Percentiles rank a stretch among this genome's conserved stretches.
Conservation (phyloP, 2,329 filamentous ascomycete species). For the Fusarium luffae region DNA sequence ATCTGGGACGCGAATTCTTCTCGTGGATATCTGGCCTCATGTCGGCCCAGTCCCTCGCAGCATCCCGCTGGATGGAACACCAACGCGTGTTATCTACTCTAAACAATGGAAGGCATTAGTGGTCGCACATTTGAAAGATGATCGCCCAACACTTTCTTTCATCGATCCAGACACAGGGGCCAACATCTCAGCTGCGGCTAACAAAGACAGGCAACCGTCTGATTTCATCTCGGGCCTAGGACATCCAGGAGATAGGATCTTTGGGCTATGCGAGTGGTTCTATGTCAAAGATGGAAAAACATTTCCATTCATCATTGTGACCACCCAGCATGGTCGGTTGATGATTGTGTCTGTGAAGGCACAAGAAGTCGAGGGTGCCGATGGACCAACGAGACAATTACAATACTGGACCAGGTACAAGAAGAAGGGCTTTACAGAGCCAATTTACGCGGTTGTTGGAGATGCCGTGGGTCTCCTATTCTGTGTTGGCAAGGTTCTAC, state of each 20-base stretch:
- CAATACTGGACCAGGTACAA: slow-evolving; percentile 66
- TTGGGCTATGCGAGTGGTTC: slow-evolving; percentile 72
- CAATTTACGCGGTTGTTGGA: slow-evolving; percentile 67
- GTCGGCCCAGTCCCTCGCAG: slow-evolving; percentile 61
- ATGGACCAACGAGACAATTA: slow-evolving; percentile 46
- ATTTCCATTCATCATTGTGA: slow-evolving; percentile 72
- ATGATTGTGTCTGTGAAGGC: slow-evolving; percentile 64
- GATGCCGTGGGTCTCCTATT: slow-evolving; percentile 67
- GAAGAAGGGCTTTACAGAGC: slow-evolving; percentile 56
- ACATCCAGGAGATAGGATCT: slow-evolving; percentile 67
- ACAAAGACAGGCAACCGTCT: slow-evolving; percentile 55
- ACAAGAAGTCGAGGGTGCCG: slow-evolving; percentile 20
- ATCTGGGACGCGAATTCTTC: slow-evolving; percentile 60
- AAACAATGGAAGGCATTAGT: slow-evolving; percentile 63
- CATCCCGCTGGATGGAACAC: slow-evolving; percentile 60
- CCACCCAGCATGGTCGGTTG: slow-evolving; percentile 65
- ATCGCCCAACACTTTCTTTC: slow-evolving; percentile 64
- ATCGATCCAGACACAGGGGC: slow-evolving; percentile 66
- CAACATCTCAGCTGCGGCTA: slow-evolving; percentile 60
- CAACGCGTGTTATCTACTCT: slow-evolving; percentile 66
- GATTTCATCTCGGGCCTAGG: slow-evolving; percentile 68
- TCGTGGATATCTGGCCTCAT: slow-evolving; percentile 63
- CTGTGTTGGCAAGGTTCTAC: slow-evolving; percentile 63
- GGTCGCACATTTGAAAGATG: slow-evolving; percentile 59
- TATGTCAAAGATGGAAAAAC: slow-evolving; percentile 66